Percentiles rank a stretch among this genome's conserved stretches.
Conservation (phyloP, 2,329 filamentous ascomycete species). For the Fusarium clavum region DNA sequence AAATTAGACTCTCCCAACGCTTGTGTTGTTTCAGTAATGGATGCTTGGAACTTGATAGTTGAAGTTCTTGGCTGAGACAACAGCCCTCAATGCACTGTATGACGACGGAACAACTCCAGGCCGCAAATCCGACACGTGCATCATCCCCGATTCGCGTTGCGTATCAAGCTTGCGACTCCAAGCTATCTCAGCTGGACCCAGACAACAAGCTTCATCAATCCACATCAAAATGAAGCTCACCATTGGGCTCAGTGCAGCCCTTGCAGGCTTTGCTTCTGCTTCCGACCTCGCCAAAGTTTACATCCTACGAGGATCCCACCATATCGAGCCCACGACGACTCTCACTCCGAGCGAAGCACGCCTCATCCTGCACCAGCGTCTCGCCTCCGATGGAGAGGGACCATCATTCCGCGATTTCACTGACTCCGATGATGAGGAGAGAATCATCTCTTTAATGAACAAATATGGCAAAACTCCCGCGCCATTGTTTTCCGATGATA, state of each 20-base stretch:
- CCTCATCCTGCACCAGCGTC: constrained; percentile 69
- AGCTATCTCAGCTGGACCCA: constrained; percentile 46
- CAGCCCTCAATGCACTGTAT: constrained; percentile 35
- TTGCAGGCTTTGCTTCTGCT: constrained; percentile 54
- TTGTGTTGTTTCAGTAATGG: neutral
- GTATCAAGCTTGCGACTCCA: constrained; percentile 50
- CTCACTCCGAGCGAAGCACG: constrained; percentile 66
- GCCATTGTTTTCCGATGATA: constrained; percentile 60
- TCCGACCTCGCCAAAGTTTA: constrained; percentile 65
- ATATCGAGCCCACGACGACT: constrained; percentile 52
- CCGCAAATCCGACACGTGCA: constrained; percentile 47
- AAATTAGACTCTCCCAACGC: neutral
- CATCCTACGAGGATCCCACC: constrained; percentile 57
- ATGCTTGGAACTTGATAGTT: neutral
- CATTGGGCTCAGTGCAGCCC: constrained; percentile 54
- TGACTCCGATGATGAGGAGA: constrained; percentile 54
- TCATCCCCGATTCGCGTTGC: constrained; percentile 40
- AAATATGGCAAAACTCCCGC: constrained; percentile 66
- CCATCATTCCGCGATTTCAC: constrained; percentile 61
- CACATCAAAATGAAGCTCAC: constrained; percentile 57
- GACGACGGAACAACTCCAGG: constrained; percentile 48
- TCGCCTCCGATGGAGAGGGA: constrained; percentile 61
- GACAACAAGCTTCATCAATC: constrained; percentile 50
- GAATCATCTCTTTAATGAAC: constrained; percentile 68
- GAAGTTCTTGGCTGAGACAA: neutral